These are phyloP conservation scores for Russula virescens DNA, from an alignment of 768 basidiomycete genomes.

Conservation along the genomic window DNA sequence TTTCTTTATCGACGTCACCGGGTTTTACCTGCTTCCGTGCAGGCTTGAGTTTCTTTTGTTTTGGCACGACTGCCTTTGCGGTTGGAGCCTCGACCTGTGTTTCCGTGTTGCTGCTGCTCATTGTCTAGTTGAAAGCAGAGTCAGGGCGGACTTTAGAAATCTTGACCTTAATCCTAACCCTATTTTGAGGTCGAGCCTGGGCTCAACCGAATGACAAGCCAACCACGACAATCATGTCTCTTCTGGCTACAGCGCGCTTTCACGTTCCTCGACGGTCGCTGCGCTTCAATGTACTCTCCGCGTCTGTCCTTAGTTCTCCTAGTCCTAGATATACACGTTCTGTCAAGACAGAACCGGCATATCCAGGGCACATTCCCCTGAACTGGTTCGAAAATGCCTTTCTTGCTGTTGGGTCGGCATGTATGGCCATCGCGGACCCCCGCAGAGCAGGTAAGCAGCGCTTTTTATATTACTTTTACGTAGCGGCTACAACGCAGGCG, in stretches of 20 bases:
- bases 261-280: not conserved
- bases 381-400: constrained; percentile 79
- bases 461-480: constrained; percentile 4
- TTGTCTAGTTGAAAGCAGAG: not conserved
- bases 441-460: constrained; percentile 66
- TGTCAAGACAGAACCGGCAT: constrained; percentile 39
- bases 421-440: constrained; percentile 77
- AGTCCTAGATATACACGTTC: constrained; percentile 12
- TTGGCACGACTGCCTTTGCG: constrained; percentile 23
- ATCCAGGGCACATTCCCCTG: constrained; percentile 78
- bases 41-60: constrained; percentile 71
- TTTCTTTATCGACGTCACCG: constrained; percentile 85
- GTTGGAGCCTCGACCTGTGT: constrained; percentile 6
- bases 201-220: not conserved
- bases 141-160: not conserved
- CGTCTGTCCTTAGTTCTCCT: not conserved
- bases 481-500: not conserved
- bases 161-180: constrained; percentile 9
- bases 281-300: not conserved
- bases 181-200: not conserved
- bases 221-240: no score
- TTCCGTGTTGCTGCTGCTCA: constrained; percentile 20
- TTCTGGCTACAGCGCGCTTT: constrained; percentile 6
- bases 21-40: constrained; percentile 91
- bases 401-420: constrained; percentile 77